These are phyloP conservation scores for Mallotus japonicus DNA, from an alignment of 441 rosid species.

Conservation along the genomic window DNA sequence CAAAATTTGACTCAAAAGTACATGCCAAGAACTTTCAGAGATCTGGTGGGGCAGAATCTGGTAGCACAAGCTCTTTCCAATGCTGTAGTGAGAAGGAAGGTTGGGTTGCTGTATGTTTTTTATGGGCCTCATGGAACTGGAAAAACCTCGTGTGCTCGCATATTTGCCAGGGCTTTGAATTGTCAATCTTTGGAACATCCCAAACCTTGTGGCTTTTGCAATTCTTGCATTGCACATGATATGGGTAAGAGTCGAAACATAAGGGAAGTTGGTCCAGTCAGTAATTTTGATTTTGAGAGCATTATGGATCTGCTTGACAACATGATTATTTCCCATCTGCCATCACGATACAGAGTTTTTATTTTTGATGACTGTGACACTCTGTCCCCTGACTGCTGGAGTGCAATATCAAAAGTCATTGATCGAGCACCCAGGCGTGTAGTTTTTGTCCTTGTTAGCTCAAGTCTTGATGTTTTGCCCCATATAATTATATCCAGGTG, in stretches of 20 bases:
- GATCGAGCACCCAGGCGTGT: slow-evolving; percentile 87
- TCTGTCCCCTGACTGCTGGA: slow-evolving; percentile 77
- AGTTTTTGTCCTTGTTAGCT: slow-evolving; percentile 82
- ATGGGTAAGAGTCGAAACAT: slow-evolving; percentile 75
- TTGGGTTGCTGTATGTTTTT: slow-evolving; percentile 84
- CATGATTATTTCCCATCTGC: slow-evolving; percentile 54
- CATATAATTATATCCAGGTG: slow-evolving; percentile 93
- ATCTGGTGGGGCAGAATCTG: slow-evolving; percentile 84
- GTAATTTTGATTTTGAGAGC: slow-evolving; percentile 69
- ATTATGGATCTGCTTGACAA: slow-evolving; percentile 70
- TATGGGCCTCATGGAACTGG: slow-evolving; percentile 98
- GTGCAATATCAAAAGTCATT: slow-evolving; percentile 76
- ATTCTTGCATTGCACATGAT: slow-evolving; percentile 70
- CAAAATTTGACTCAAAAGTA: slow-evolving; percentile 85
- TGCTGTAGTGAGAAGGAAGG: slow-evolving; percentile 67
- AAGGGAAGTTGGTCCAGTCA: slow-evolving; percentile 81
- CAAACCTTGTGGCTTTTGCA: slow-evolving; percentile 86
- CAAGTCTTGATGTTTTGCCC: slow-evolving; percentile 91
- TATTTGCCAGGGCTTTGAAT: slow-evolving; percentile 87
- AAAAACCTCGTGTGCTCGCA: slow-evolving; percentile 93
- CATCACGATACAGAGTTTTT: slow-evolving; percentile 67
- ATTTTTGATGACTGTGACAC: slow-evolving; percentile 91
- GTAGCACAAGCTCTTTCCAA: slow-evolving; percentile 93
- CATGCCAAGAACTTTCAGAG: slow-evolving; percentile 74
- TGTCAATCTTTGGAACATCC: slow-evolving; percentile 76